Evolutionary conservation across 148 eudicot genomes (phyloP), one percentile per base, ranked within the genome.

Genomic region (Amaranthus hypochondriacus): DNA sequence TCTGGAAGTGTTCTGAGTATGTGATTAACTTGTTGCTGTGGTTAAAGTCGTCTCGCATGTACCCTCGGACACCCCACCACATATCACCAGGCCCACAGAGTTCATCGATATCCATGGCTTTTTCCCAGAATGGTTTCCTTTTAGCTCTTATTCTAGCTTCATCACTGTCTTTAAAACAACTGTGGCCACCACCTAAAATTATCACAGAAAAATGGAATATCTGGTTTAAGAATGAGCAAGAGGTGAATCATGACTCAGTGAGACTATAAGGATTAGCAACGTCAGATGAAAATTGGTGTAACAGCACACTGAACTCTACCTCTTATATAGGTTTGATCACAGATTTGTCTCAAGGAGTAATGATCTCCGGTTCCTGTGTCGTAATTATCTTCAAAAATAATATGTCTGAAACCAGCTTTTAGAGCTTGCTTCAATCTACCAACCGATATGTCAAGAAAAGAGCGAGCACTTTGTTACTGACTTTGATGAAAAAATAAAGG

Each of bases 291-390:
- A 9, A 14, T 7, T 51, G 73, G 50, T 75, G 51, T 6, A 48
- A 67, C 47, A 21, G 46, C 59, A 14, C 47, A 70, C 61, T 66
- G 44, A 68, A 42, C 55, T 52, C 43, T 77, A 95, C 98, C 98
- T 86, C 93, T 86, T 74, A 95, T 90, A 77, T 95, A 92, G 77
- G 80, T 87, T 74, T 95, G 98, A 82, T 95, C 98, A 82, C 98
- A 95, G 39, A 95, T 95, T 82, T 95, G 98, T 81, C 98, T 84
- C 58, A 95, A 82, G 76, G 97, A 95, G 80, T 95, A 95, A 83
- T 95, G 98, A 85, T 95, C 98, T 71, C 97, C 98, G 76, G 93
- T 92, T 68, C 98, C 98, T 63, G 98, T 95, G 77, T 95, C 98
- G 76, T 95, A 95, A 79, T 95, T 95, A 86, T 95, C 98, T 87